Base-by-base conservation (phyloP, 2,329 filamentous ascomycete genomes). In the Colletotrichum aenigma region DNA sequence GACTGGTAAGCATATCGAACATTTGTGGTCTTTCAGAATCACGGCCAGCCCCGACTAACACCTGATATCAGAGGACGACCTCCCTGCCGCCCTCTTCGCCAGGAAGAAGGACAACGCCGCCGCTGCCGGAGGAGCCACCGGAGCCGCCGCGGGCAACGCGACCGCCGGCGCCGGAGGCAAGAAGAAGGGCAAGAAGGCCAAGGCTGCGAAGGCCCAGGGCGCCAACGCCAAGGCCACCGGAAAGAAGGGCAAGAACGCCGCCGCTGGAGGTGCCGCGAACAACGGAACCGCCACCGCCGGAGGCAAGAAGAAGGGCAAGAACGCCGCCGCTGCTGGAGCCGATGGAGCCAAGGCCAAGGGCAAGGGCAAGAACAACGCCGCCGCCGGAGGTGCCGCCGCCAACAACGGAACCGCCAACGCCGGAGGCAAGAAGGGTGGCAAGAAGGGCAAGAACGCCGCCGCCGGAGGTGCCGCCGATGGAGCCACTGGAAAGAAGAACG, bases 281-380 rank as follows among this genome's bases (percentile, higher is more conserved):
- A 77, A 76, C 60, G 74, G 70, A 30, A 76, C 74, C 7, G 71
- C 74, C 28, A 55, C 65, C 12, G 74, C 74, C 15, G 70, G 58
- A 5, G 72, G 43, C 4, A 56, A 32, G 24, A 43, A 36, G 21
- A 21, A 26, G 7, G 43, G 12, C 43, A 60, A 70, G 56, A 48
- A 48, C 10, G 13, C 8, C 64, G 43, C 21, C 21, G 66, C 32
- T 1, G 34, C 52, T 9, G 67, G 15, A n/a, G 56, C 34, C 18
- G 56, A 6, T 12, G 26, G 21, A 18, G 30, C 55, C 43, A 43
- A 65, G 5, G 67, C 13, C 36, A 75, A 75, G 68, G 58, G 18
- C 1, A 24, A 64, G 38, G 70, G 24, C 16, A 65, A 70, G 71
- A 70, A 66, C 52, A 60, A 62, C 48, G 68, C 34, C 6, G 68